Evolutionary conservation across 441 rosid species (phyloP).

Genomic region (Populus tomentosa): DNA sequence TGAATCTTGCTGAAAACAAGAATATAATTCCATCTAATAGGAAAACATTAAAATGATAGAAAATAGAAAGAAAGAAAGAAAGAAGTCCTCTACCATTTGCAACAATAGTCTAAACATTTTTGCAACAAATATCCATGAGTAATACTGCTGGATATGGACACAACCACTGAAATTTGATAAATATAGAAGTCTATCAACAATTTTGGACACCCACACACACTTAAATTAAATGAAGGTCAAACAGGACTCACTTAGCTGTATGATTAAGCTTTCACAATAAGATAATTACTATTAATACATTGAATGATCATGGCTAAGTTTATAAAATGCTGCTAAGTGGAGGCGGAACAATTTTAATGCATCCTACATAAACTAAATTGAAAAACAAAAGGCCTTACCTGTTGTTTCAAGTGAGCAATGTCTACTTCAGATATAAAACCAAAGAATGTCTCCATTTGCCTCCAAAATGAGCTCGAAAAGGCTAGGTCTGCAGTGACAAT

Average conservation of each 20-base stretch:
- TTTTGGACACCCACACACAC: background rate
- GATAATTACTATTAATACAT: background rate
- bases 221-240: background rate
- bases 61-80: background rate
- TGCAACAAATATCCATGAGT: background rate
- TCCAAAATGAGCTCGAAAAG: constrained; percentile 67
- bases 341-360: background rate
- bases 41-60: background rate
- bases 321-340: background rate
- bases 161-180: background rate
- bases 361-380: background rate
- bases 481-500: constrained; percentile 53
- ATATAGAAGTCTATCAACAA: background rate
- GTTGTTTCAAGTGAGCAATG: constrained; percentile 59
- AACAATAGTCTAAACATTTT: background rate
- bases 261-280: background rate
- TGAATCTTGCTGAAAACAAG: background rate
- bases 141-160: background rate
- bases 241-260: background rate
- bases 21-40: background rate
- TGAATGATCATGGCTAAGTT: background rate
- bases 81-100: background rate
- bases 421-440: constrained; percentile 71
- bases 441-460: constrained; percentile 78
- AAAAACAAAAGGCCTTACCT: constrained; percentile 39